A percentile compares a stretch with the other conserved stretches of the same genome.
phyloP scores from a whole-genome alignment of 2,329 filamentous ascomycete genomes.

The Ceratocystiopsis sp. region DNA sequence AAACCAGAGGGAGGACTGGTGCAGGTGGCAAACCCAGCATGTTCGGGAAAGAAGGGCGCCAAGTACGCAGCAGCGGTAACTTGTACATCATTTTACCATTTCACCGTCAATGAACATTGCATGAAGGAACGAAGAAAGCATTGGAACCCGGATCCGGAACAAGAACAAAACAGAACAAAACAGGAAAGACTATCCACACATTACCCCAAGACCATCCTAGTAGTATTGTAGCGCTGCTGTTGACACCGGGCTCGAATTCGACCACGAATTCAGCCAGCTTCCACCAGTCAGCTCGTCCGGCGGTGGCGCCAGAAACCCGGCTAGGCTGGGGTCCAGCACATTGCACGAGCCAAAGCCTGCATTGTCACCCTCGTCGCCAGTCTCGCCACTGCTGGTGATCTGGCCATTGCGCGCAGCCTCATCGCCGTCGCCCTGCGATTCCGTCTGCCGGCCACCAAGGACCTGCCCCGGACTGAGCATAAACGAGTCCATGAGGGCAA shows the following conservation, averaged over 20 bases:
- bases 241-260: background rate
- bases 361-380: too few relatives aligned
- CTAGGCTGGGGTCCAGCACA: background rate
- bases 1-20: too few relatives aligned
- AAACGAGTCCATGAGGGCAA: background rate
- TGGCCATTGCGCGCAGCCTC: background rate
- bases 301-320: background rate
- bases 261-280: background rate
- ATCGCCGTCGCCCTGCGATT: background rate
- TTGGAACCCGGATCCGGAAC: too few relatives aligned
- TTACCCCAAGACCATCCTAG: background rate
- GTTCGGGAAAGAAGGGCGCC: too few relatives aligned
- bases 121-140: too few relatives aligned
- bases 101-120: too few relatives aligned
- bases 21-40: too few relatives aligned
- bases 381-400: too few relatives aligned
- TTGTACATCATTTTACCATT: too few relatives aligned
- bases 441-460: background rate
- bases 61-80: too few relatives aligned
- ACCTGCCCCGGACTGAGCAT: background rate
- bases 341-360: background rate
- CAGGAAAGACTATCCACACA: too few relatives aligned
- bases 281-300: background rate
- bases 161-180: too few relatives aligned
- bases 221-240: background rate